These are phyloP conservation scores for Wallacemonas rigidus DNA, from an alignment of 208 protist genomes.

Conservation along the genomic window DNA sequence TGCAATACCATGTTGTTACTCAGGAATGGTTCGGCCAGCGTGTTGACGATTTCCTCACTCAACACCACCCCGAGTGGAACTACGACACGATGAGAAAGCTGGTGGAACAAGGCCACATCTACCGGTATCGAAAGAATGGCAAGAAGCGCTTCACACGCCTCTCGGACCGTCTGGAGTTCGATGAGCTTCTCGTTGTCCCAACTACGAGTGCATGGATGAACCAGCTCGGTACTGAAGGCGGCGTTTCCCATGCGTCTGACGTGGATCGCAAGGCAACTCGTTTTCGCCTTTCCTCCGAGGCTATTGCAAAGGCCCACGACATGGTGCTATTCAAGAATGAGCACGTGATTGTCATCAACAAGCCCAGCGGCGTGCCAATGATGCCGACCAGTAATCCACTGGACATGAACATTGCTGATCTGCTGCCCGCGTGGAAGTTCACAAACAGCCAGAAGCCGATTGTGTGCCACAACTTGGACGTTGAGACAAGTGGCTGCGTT, in stretches of 20 bases:
- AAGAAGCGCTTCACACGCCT: conserved; percentile 86
- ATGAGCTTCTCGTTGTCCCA: conserved; percentile 88
- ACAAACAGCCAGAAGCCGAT: conserved; percentile 76
- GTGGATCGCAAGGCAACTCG: conserved; percentile 4
- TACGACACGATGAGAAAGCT: conserved; percentile 80
- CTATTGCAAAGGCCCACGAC: conserved; percentile 77
- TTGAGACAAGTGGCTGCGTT: conserved; percentile 90
- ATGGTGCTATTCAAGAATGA: conserved; percentile 95
- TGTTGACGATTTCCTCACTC: conserved; percentile 80
- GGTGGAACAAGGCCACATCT: conserved; percentile 89
- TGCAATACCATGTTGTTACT: conserved; percentile 87
- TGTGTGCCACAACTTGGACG: conserved; percentile 90
- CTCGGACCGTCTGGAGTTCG: conserved; percentile 87
- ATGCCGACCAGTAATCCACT: conserved; percentile 82
- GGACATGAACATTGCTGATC: conserved; percentile 86
- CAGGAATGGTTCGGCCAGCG: conserved; percentile 89
- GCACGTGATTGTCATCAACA: conserved; percentile 94
- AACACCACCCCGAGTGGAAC: conserved; percentile 88
- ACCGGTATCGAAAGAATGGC: conserved; percentile 85
- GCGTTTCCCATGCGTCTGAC: conserved; percentile 18
- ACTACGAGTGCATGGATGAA: conserved; percentile 61
- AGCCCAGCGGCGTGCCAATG: conserved; percentile 90
- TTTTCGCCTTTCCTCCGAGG: conserved; percentile 70
- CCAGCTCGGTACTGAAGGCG: conserved; percentile 58
- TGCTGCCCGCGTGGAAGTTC: conserved; percentile 90